Percentiles rank a stretch among this genome's conserved stretches.
Evolutionary conservation across 768 basidiomycete species (phyloP).

Genomic region (Rhizopogon vesiculosus): DNA sequence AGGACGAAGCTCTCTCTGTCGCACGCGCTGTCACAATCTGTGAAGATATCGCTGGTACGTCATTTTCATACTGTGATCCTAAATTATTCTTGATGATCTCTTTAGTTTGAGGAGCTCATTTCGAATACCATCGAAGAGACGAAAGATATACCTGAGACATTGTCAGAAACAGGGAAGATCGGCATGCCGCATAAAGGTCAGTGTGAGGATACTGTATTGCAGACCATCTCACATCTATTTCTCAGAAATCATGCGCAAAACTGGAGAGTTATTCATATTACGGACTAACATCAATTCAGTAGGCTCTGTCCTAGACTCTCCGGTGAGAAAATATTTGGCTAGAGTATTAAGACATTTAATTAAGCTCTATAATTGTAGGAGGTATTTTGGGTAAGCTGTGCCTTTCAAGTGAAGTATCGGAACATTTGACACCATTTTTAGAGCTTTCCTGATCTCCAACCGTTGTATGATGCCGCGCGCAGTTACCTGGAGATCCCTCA

Average conservation of each 20-base stretch:
- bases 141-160: constrained; percentile 90
- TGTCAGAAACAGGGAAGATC: constrained; percentile 93
- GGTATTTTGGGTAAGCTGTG: constrained; percentile 79
- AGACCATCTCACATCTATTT: constrained; percentile 6
- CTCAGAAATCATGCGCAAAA: constrained; percentile 94
- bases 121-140: constrained; percentile 94
- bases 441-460: constrained; percentile 94
- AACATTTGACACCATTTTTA: constrained; percentile 28
- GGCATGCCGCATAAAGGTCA: constrained; percentile 80
- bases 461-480: constrained; percentile 88
- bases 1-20: constrained; percentile 97
- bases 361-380: constrained; percentile 45
- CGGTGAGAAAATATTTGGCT: constrained; percentile 46
- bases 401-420: constrained; percentile 6
- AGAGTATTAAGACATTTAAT: not conserved
- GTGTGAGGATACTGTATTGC: constrained; percentile 6
- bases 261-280: constrained; percentile 89
- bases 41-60: constrained; percentile 87
- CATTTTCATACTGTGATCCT: constrained; percentile 4
- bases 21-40: constrained; percentile 92
- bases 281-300: constrained; percentile 94
- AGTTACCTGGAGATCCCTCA: constrained; percentile 95
- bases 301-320: constrained; percentile 94
- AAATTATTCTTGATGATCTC: not conserved
- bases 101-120: constrained; percentile 86